phyloP scores from a whole-genome alignment of 495 filamentous ascomycete species.

The Aspergillus taichungensis region DNA sequence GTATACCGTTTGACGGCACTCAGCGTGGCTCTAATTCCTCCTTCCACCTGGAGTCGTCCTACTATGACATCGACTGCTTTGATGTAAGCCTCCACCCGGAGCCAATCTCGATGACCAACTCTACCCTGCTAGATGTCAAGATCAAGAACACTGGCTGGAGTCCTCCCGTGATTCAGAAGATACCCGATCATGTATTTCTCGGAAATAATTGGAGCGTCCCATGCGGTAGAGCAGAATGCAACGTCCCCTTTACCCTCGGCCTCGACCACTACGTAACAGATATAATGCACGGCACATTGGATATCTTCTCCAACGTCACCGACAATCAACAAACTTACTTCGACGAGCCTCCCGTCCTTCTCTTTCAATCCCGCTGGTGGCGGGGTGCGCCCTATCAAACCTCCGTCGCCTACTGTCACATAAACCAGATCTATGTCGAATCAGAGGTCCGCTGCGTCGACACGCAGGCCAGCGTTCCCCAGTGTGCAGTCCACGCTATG shows the following conservation, averaged over 20 bases:
- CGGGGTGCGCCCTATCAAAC: not conserved
- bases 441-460: not conserved
- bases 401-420: not conserved
- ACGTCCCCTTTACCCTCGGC: not conserved
- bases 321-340: not conserved
- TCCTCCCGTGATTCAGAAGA: no score
- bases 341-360: not conserved
- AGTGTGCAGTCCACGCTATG: not conserved
- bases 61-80: conserved; percentile 1
- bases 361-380: not conserved
- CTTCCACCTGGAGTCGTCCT: not conserved
- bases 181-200: no score
- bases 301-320: not conserved
- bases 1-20: not conserved
- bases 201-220: no score
- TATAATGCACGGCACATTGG: not conserved
- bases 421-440: not conserved
- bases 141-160: no score
- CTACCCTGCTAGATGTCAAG: no score
- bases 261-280: not conserved
- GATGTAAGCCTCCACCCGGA: not conserved
- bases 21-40: not conserved
- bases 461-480: not conserved
- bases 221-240: not conserved
- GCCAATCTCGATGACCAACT: no score